Evolutionary conservation across 805 yeast species (phyloP).

Genomic region (Debaryomyces tyrocola): DNA sequence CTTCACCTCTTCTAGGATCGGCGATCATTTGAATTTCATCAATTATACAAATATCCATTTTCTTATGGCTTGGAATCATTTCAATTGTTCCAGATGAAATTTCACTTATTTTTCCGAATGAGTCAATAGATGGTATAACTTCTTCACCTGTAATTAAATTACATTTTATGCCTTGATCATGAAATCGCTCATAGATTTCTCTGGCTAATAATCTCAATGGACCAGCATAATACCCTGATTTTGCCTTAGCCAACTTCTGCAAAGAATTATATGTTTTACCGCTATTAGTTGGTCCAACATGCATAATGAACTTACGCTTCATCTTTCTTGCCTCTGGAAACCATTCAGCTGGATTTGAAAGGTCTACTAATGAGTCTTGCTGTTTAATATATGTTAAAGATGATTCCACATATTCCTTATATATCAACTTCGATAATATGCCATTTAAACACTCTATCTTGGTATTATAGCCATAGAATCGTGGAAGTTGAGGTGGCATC

Average conservation of each 20-base stretch:
- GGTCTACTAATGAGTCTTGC: constrained; percentile 19
- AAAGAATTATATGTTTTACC: constrained; percentile 91
- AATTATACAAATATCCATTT: constrained; percentile 83
- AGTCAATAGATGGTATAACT: constrained; percentile 68
- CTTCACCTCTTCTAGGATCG: constrained; percentile 79
- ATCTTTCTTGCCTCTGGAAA: constrained; percentile 82
- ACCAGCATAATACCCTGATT: constrained; percentile 89
- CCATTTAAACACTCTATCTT: constrained; percentile 18
- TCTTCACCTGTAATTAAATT: constrained; percentile 97
- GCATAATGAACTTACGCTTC: constrained; percentile 81
- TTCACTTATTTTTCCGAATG: constrained; percentile 68
- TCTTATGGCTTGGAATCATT: constrained; percentile 72
- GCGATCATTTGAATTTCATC: constrained; percentile 97
- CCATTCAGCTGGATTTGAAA: constrained; percentile 53
- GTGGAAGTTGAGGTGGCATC: constrained; percentile 19
- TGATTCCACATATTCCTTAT: constrained; percentile 18
- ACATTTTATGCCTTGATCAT: constrained; percentile 63
- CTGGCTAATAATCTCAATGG: constrained; percentile 89
- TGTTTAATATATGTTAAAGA: constrained; percentile 10
- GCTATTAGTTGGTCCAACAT: constrained; percentile 96
- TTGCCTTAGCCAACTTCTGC: constrained; percentile 59
- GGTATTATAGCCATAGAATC: constrained; percentile 14
- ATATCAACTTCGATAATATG: constrained; percentile 24
- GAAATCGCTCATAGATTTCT: constrained; percentile 84
- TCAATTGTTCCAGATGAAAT: constrained; percentile 89